These are phyloP conservation scores for Pseudevernia furfuracea DNA, from an alignment of 495 filamentous ascomycete genomes.

Conservation along the genomic window DNA sequence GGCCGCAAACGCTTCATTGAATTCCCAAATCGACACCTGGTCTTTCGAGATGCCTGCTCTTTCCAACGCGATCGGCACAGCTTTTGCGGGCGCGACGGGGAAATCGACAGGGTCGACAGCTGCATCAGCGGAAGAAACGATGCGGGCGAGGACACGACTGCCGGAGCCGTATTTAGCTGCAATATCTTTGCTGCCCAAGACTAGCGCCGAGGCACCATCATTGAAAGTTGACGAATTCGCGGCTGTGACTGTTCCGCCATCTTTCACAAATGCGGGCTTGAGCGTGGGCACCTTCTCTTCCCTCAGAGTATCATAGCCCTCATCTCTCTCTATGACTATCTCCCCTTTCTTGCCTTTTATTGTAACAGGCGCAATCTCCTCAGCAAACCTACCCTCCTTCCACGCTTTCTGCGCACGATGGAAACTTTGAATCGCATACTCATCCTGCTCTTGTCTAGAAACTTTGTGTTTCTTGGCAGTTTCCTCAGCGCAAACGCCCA, in stretches of 20 bases:
- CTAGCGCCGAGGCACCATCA: conserved; percentile 88
- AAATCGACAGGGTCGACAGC: conserved; percentile 93
- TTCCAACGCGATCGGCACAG: conserved; percentile 81
- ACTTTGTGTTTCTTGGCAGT: conserved; percentile 83
- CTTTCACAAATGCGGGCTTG: conserved; percentile 82
- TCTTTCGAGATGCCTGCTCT: conserved; percentile 82
- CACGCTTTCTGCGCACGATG: conserved; percentile 85
- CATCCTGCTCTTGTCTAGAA: conserved; percentile 75
- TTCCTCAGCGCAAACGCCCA: conserved; percentile 96
- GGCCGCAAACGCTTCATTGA: conserved; percentile 96
- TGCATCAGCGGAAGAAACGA: conserved; percentile 81
- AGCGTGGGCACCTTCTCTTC: conserved; percentile 75
- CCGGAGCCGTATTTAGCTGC: conserved; percentile 65
- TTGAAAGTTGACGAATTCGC: conserved; percentile 90
- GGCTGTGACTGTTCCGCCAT: conserved; percentile 87
- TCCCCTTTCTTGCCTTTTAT: conserved; percentile 79
- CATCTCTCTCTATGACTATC: conserved; percentile 67
- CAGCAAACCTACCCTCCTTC: conserved; percentile 67
- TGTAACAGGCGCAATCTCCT: conserved; percentile 81
- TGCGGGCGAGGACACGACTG: conserved; percentile 72
- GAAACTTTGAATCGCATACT: conserved; percentile 83
- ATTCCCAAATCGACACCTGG: conserved; percentile 90
- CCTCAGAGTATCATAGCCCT: conserved; percentile 79
- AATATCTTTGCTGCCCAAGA: conserved; percentile 68
- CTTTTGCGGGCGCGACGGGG: conserved; percentile 84